Base-by-base conservation (phyloP, 2,329 filamentous ascomycete species). In the Neofusicoccum sp. region DNA sequence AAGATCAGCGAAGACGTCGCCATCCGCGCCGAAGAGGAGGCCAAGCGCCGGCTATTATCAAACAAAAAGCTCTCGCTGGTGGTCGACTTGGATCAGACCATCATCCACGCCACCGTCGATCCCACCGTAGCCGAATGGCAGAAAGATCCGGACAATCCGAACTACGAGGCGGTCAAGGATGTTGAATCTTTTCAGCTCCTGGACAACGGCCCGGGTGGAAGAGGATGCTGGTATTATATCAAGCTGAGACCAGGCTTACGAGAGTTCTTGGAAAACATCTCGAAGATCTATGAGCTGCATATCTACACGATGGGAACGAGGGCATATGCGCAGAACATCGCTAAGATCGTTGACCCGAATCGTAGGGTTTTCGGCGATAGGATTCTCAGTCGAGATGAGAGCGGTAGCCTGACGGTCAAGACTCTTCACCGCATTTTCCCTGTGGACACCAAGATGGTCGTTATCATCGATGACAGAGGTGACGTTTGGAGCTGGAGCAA, bases 261-360 rank as follows among this genome's bases (percentile, higher is more conserved):
- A 64, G 84, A 89, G 43, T 99, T 99, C 70, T 81, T 99, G 51
- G 81, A 89, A 62, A 84, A 86, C 57, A 83, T 97, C 49, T 86
- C 91, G 1, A 83, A 87, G 69, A 80, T 95, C 69, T 99, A 95
- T 77, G 95, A 99, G 78, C 81, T 98, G 70, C 95, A 99, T 73
- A 93, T 99, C 64, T 99, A 99, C 79, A 99, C 95, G 44, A 99
- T 99, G 95, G 95, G 93, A 61, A 99, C 95, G 24, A 86, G 95
- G 65, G 91, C 93, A n/a, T 99, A 99, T 72, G 95, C 95, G 8
- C 83, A 93, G 67, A 89, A 91, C 63, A 96, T 99, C 67, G 92
- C 92, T 38, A 89, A 89, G 67, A 93, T 99, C 64, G 90, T 99
- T 64, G 95, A 99, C 70, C 93, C 93, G 0, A 87, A 93, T 34